Evolutionary conservation across 169 alveolate genomes (phyloP).

Genomic region (Eimeria tenella): DNA sequence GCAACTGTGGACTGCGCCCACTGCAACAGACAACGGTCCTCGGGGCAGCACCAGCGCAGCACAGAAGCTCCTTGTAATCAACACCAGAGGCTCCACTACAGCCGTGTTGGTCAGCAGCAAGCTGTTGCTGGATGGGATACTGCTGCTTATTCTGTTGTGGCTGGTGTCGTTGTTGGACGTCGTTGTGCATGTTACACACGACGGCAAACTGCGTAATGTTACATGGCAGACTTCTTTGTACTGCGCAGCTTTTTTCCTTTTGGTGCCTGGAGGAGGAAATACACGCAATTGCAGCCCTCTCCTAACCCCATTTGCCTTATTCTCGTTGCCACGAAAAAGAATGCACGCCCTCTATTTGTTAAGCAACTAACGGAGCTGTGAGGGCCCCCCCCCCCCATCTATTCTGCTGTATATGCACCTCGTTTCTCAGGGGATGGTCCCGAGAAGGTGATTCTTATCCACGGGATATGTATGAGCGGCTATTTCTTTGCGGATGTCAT

Average conservation of each 20-base stretch:
- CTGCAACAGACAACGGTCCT: neutral
- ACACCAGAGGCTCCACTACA: conserved; percentile 59
- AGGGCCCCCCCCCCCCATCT: neutral
- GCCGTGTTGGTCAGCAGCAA: conserved; percentile 24
- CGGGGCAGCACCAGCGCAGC: neutral
- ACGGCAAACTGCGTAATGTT: no score
- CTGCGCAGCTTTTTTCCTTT: neutral
- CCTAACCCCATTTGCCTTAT: no score
- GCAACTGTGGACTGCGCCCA: conserved; percentile 37
- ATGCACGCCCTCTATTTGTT: neutral
- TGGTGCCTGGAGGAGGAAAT: neutral
- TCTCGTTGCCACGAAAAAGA: neutral
- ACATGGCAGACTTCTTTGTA: no score
- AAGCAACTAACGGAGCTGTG: no score
- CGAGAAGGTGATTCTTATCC: conserved; percentile 65
- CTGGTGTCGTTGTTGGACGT: neutral
- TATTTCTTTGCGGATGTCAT: conserved; percentile 68
- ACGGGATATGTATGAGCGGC: conserved; percentile 79
- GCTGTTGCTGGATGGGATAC: neutral
- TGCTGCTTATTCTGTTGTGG: neutral
- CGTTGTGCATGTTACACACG: no score
- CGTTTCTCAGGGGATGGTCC: conserved; percentile 58
- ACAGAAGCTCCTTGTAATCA: neutral
- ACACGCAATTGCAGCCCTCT: no score
- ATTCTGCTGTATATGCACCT: neutral